phyloP scores from a whole-genome alignment of 495 filamentous ascomycete species.

The Cercophora newfieldiana region DNA sequence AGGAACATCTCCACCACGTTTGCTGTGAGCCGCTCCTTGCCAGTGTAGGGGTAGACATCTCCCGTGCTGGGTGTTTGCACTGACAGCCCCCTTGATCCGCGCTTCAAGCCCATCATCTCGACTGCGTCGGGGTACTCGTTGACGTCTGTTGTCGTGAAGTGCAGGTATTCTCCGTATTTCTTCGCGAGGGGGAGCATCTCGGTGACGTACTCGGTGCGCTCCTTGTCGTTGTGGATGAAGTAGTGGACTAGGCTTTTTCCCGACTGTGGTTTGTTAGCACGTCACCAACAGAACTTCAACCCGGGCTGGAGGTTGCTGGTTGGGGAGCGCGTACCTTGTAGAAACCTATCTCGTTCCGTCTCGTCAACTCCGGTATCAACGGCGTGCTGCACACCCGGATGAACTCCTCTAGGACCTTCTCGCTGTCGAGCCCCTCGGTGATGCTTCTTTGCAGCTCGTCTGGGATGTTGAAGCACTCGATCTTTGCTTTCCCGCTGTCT shows the following conservation, averaged over 20 bases:
- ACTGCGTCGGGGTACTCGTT: slow-evolving; percentile 50
- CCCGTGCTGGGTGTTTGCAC: slow-evolving; percentile 48
- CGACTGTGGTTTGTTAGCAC: slow-evolving; percentile 27
- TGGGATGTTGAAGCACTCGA: slow-evolving; percentile 44
- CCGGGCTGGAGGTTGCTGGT: too few relatives aligned
- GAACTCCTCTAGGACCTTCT: slow-evolving; percentile 38
- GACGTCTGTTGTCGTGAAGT: slow-evolving; percentile 48
- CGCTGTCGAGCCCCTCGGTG: slow-evolving; percentile 32
- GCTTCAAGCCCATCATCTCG: slow-evolving; percentile 37
- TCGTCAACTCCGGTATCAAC: slow-evolving; percentile 47
- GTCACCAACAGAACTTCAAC: too few relatives aligned
- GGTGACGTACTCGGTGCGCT: slow-evolving; percentile 32
- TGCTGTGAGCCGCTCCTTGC: slow-evolving; percentile 32
- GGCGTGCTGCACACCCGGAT: slow-evolving; percentile 36
- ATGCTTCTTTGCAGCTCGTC: slow-evolving; percentile 36
- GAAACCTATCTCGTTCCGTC: slow-evolving; percentile 44
- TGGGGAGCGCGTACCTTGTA: slow-evolving; percentile 35
- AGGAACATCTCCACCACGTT: slow-evolving; percentile 42
- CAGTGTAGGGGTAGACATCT: slow-evolving; percentile 41
- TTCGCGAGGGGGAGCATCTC: slow-evolving; percentile 45
- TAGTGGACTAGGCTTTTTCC: slow-evolving; percentile 50
- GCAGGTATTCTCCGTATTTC: slow-evolving; percentile 50
- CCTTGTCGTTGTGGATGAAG: slow-evolving; percentile 32
- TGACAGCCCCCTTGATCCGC: slow-evolving; percentile 33
- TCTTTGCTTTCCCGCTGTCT: slow-evolving; percentile 21